A percentile compares a stretch with the other conserved stretches of the same genome.
Evolutionary conservation across 352 stramenopile genomes (phyloP).

Genomic region (Lagenidium sp.): DNA sequence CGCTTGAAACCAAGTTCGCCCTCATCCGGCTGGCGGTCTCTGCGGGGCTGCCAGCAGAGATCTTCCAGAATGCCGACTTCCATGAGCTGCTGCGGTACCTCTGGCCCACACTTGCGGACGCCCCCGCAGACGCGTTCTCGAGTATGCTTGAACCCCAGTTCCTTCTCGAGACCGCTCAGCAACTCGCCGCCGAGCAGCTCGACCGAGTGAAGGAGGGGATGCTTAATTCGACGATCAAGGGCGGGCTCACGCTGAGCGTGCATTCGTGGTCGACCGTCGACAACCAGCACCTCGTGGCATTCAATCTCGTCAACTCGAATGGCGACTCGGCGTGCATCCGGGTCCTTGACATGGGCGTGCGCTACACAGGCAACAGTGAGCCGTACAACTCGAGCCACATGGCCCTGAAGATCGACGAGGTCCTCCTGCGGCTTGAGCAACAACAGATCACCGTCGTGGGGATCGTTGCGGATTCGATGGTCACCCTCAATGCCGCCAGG

Average conservation of each 20-base stretch:
- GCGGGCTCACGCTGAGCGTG: slow-evolving; percentile 65
- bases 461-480: slow-evolving; percentile 59
- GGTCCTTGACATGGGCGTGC: slow-evolving; percentile 35
- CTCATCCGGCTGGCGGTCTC: slow-evolving; percentile 19
- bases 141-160: slow-evolving; percentile 22
- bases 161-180: slow-evolving; percentile 23
- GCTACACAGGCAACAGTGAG: not conserved
- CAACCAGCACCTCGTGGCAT: slow-evolving; percentile 57
- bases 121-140: slow-evolving; percentile 7
- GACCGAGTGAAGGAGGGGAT: slow-evolving; percentile 77
- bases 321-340: slow-evolving; percentile 59
- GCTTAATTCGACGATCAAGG: slow-evolving; percentile 76
- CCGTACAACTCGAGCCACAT: slow-evolving; percentile 19
- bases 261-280: slow-evolving; percentile 59
- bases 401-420: slow-evolving; percentile 38
- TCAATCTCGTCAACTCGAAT: slow-evolving; percentile 73
- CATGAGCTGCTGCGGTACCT: slow-evolving; percentile 21
- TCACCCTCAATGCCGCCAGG: slow-evolving; percentile 45
- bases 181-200: slow-evolving; percentile 38
- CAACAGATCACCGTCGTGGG: slow-evolving; percentile 63
- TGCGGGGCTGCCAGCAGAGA: slow-evolving; percentile 23
- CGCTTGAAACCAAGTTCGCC: not conserved
- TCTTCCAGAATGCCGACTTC: slow-evolving; percentile 33
- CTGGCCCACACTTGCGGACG: not conserved
- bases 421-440: slow-evolving; percentile 35